Evolutionary conservation across 495 filamentous ascomycete species (phyloP).

Genomic region (Penicillium cataractarum): DNA sequence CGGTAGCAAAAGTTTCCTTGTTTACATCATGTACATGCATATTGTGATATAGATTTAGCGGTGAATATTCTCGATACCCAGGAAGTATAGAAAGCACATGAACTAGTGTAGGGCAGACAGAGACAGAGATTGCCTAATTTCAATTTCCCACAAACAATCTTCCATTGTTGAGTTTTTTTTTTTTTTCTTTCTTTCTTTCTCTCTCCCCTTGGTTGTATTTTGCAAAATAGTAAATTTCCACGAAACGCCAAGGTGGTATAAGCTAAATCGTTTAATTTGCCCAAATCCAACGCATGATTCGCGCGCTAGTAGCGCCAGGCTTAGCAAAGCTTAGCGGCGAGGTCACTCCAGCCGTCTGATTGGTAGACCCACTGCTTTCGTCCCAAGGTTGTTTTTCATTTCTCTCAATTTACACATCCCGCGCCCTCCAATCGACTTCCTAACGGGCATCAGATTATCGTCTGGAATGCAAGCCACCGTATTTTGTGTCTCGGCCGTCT

Average conservation of each 20-base stretch:
- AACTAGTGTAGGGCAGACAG: background rate
- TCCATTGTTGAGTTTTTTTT: background rate
- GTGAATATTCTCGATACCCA: background rate
- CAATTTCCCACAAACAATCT: background rate
- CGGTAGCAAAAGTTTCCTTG: background rate
- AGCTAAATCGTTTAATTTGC: background rate
- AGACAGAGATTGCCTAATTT: background rate
- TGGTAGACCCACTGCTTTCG: background rate
- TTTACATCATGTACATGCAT: background rate
- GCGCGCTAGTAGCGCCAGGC: constrained; percentile 8
- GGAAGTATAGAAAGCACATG: constrained; percentile 1
- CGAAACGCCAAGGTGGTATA: background rate
- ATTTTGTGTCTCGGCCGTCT: constrained; percentile 1
- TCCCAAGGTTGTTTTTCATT: constrained; percentile 1
- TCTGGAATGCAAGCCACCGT: constrained; percentile 8
- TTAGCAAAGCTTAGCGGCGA: constrained; percentile 24
- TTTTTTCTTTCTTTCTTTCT: too few species aligned
- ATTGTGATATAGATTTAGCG: constrained; percentile 1
- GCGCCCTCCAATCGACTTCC: constrained; percentile 6
- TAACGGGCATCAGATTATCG: constrained; percentile 16
- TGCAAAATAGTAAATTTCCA: background rate
- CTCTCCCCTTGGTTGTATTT: too few species aligned
- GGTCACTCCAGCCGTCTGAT: background rate
- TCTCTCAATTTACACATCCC: background rate
- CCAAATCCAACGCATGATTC: background rate